phyloP scores from a whole-genome alignment of 2,329 filamentous ascomycete genomes.

The Raffaelea deltoideospora region DNA sequence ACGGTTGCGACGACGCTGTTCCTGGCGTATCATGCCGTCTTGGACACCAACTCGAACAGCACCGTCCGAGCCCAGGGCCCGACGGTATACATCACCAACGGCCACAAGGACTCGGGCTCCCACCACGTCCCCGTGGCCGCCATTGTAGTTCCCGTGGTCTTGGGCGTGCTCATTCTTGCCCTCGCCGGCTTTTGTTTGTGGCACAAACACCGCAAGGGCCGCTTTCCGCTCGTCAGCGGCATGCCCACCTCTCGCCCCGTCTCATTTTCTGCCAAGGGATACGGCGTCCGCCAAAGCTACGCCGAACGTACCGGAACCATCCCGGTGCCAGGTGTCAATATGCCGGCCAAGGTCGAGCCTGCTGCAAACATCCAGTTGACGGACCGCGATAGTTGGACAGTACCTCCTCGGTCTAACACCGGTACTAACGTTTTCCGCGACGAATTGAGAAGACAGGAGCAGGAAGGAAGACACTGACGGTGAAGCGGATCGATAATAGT shows the following conservation, averaged over 20 bases:
- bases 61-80: slow-evolving; percentile 11
- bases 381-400: slow-evolving; percentile 17
- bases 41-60: slow-evolving; percentile 7
- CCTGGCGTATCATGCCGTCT: slow-evolving; percentile 11
- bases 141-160: slow-evolving; percentile 16
- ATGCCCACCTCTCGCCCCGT: slow-evolving; percentile 3
- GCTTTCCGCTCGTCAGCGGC: slow-evolving; percentile 9
- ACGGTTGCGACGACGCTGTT: slow-evolving; percentile 11
- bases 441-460: slow-evolving; percentile 20
- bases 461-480: too few species aligned
- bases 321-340: slow-evolving; percentile 1
- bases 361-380: slow-evolving; percentile 15
- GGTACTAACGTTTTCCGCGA: slow-evolving; percentile 20
- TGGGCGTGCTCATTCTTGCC: slow-evolving; percentile 11
- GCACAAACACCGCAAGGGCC: slow-evolving; percentile 13
- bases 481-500: not conserved
- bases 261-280: slow-evolving; percentile 10
- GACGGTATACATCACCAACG: slow-evolving; percentile 11
- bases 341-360: not conserved
- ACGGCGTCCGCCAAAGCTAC: slow-evolving; percentile 13
- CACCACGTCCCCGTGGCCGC: slow-evolving; percentile 7
- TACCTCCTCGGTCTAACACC: slow-evolving; percentile 11
- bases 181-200: slow-evolving; percentile 11
- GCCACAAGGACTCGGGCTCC: not conserved
- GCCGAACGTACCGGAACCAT: slow-evolving; percentile 9